These are phyloP conservation scores for Iris macrosiphon DNA, from an alignment of 106 monocot genomes.

Conservation along the genomic window DNA sequence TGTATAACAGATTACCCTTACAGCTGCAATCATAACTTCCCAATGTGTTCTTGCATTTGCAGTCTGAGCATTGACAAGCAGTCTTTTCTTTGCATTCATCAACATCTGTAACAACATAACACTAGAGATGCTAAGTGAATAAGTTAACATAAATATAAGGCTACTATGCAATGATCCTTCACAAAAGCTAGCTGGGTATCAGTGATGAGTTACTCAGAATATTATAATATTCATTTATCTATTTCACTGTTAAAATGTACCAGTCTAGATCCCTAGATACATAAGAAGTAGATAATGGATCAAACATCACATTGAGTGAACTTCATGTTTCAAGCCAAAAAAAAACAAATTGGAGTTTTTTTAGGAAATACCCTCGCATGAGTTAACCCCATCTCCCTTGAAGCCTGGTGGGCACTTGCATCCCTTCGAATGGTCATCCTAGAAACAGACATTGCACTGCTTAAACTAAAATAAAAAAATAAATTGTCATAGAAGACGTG, in stretches of 20 bases:
- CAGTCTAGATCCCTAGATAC: too few relatives aligned
- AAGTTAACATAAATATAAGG: too few relatives aligned
- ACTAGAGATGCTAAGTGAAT: too few relatives aligned
- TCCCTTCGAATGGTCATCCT: slow-evolving; percentile 46
- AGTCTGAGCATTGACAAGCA: slow-evolving; percentile 71
- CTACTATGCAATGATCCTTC: too few relatives aligned
- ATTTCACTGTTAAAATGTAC: too few relatives aligned
- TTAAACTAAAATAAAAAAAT: neutral
- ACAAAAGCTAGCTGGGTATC: too few relatives aligned
- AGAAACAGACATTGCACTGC: neutral
- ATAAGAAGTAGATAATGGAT: neutral
- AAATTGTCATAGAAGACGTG: neutral
- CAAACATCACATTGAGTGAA: neutral
- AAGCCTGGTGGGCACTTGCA: slow-evolving; percentile 94
- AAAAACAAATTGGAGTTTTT: neutral
- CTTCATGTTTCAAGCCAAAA: neutral
- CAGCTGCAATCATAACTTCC: slow-evolving; percentile 95
- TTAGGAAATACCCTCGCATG: slow-evolving; percentile 64
- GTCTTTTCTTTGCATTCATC: slow-evolving; percentile 89
- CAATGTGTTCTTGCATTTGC: slow-evolving; percentile 87
- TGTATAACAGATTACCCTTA: slow-evolving; percentile 64
- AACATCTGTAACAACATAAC: slow-evolving; percentile 62
- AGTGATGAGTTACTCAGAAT: too few relatives aligned
- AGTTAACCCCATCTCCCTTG: slow-evolving; percentile 73
- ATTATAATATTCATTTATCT: too few relatives aligned